Evolutionary conservation across 2,329 filamentous ascomycete species (phyloP), one percentile per base, ranked within the genome.

Genomic region (Zasmidium angulare): DNA sequence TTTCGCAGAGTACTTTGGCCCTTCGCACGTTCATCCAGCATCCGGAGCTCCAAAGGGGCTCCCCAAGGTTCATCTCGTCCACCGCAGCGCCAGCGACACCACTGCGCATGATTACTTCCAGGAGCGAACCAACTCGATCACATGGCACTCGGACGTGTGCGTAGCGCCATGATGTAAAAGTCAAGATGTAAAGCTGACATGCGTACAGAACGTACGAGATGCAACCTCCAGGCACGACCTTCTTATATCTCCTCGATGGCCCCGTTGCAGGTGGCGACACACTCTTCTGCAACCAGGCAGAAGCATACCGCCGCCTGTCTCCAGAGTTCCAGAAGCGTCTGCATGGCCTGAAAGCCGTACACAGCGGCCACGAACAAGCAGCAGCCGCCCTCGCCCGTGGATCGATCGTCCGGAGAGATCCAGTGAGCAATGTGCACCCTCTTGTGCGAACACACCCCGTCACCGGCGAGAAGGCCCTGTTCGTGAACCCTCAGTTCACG

Each of bases 221-320:
- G 66, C 92, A 97, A 76, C 91, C 93, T 1, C 91, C 93, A 0
- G 91, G 91, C 26, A 96, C 91, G 0, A 96, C 93, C 0, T 96
- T 96, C 76, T 76, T 96, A 36, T 96, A 96, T 72, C 82, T 92
- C 52, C 83, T 97, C n/a, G 91, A 96, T 71, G 87, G 85, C 48
- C 92, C 92, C 1, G 81, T 84, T 43, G 87, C 85, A 0, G 92
- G 92, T 36, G 93, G 63, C 23, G 92, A 96, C 72, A 96, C 92
- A 0, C 78, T 96, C 2, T 96, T 96, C 69, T 86, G 82, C 49
- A 89, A 96, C 71, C 86, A 89, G 66, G 91, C 82, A 0, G 88
- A 89, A 74, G 92, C 93, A 0, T 97, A 96, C 73, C 84, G 86
- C 63, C 83, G 92, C 4, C 82, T 97, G 2, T 92, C 88, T 56